Conservation (phyloP, 2,329 filamentous ascomycete genomes). For the Phaeophleospora eucalypticola region DNA sequence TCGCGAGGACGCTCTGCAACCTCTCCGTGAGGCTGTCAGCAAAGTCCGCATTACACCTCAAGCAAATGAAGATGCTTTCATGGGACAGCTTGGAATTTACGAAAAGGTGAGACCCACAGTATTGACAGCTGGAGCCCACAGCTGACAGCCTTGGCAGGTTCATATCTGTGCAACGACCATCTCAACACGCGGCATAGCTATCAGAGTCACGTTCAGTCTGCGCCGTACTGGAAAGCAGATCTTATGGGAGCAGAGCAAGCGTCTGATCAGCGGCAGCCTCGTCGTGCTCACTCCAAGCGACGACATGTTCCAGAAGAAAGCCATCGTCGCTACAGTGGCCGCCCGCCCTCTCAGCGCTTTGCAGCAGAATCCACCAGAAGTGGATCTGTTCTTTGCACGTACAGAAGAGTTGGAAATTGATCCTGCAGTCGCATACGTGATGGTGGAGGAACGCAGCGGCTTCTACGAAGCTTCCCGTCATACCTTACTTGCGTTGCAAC, state of each 20-base stretch:
- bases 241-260: constrained; percentile 61
- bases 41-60: constrained; percentile 50
- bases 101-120: constrained; percentile 52
- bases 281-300: constrained; percentile 51
- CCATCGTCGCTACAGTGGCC: constrained; percentile 68
- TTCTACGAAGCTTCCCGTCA: constrained; percentile 77
- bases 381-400: constrained; percentile 71
- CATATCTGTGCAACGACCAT: constrained; percentile 63
- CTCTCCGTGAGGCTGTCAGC: constrained; percentile 63
- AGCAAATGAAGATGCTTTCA: constrained; percentile 52
- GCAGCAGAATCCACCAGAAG: constrained; percentile 61
- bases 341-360: constrained; percentile 62
- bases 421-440: constrained; percentile 64
- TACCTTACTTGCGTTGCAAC: constrained; percentile 68
- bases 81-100: constrained; percentile 56
- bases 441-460: constrained; percentile 69
- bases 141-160: constrained; percentile 48
- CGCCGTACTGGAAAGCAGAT: constrained; percentile 62
- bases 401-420: constrained; percentile 62
- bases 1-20: constrained; percentile 67
- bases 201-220: constrained; percentile 67
- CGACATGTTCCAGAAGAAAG: constrained; percentile 62
- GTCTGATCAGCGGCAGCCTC: constrained; percentile 52
- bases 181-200: constrained; percentile 58
- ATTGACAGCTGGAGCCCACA: not conserved